Base-by-base conservation (phyloP, 2,329 filamentous ascomycete genomes). In the Aaosphaeria arxii region DNA sequence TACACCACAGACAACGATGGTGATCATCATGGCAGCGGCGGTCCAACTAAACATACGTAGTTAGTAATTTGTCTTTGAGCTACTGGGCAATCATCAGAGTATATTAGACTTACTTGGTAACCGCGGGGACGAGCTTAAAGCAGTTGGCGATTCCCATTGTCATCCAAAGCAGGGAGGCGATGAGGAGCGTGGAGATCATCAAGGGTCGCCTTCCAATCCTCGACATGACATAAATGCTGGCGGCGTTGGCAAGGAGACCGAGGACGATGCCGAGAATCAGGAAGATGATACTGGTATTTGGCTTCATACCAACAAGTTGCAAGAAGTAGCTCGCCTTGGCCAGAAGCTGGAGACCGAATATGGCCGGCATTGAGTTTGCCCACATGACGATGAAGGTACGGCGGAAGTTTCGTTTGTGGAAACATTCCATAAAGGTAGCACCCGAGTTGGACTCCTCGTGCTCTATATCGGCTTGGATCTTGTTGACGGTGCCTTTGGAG, bases 121-220 rank as follows among this genome's bases (percentile, higher is more conserved):
- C 39, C 11, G 7, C 68, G 11, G 68, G 62, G 6, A 41, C 61
- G 7, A 71, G 67, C 1, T 66, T 50, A 51, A 71, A 77, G 52
- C 70, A 75, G 2, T 77, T 76, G 0, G 72, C 69, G n/a, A 80
- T 69, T 1, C 77, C 77, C 63, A 78, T 74, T 0, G 61, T 64
- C 5, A 70, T 55, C 75, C 76, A 80, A 1, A 78, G 50, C 1
- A 71, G 40, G 0, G 64, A 56, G 1, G 69, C 54, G 6, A 68
- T 49, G 0, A 46, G 44, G 4, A 77, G 53, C 0, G 71, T 72
- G 1, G 43, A 42, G 2, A 76, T 28, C n/a, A 70, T 66, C 5
- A 78, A 62, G 4, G 48, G 58, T 11, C 76, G 64, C 2, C 76
- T 66, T 1, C 71, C 74, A 28, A 76, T 57, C 6, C 61, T 59